Base-by-base conservation (phyloP, 257 asterid species). In the Phtheirospermum japonicum region DNA sequence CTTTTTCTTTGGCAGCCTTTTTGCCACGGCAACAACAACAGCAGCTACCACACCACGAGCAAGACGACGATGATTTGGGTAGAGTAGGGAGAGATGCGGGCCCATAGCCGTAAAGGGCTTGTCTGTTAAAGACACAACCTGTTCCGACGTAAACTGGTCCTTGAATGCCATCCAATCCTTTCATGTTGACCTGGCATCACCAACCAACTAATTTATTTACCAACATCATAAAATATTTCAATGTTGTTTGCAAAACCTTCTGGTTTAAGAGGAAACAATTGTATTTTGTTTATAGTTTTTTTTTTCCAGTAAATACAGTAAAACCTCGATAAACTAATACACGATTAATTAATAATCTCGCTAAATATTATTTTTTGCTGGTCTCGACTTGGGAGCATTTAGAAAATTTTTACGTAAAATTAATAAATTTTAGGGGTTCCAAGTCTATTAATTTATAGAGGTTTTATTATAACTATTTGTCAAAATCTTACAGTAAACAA, bases 61-160 rank as follows among this genome's bases (percentile, higher is more conserved):
- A 77, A 40, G 95, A 86, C 26, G 97, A 85, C n/a, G 96, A 80
- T 10, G 73, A 57, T 65, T 74, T 83, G 9, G 82, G 71, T 37
- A 81, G 64, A 63, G 65, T 32, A 4, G 94, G 94, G 58, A 82
- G 69, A 57, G 83, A 65, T 10, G 90, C 71, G 59, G 99, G 99
- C 10, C 97, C 95, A 48, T 93, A 93, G 30, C 99, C 99, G 42
- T 93, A 93, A 16, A 93, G 95, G 4, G 99, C 99, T 82, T 93
- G 99, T 72, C 99, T 82, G 54, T 87, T 86, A 74, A 93, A 93
- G 58, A 79, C 86, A 72, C 95, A 85, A 2, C 99, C 99, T 5
- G 99, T 93, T 54, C 97, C 99, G 8, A 93, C 99, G 69, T 93
- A 93, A 7, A 89, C 83, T 0, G 99, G 99, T 51, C 99, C 99